Percentiles rank a stretch among this genome's conserved stretches.
Evolutionary conservation across 2,329 filamentous ascomycete genomes (phyloP).

Genomic region (Furcasterigmium furcatum): DNA sequence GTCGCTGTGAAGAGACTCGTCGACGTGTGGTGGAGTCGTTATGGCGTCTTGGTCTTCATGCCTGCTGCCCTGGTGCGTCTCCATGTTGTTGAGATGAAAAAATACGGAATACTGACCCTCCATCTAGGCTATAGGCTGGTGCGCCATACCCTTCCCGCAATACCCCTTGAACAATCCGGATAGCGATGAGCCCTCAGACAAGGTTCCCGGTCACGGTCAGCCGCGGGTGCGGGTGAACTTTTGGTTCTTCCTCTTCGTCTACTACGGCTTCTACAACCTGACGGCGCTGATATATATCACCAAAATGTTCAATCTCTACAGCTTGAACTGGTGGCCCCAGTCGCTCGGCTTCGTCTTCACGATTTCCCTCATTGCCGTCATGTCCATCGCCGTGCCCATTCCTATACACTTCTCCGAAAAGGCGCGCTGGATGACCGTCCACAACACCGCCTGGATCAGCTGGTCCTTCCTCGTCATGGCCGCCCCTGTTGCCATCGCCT

Average conservation of each 20-base stretch:
- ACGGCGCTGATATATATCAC: conserved; percentile 69
- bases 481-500: conserved; percentile 63
- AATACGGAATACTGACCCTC: too few species aligned
- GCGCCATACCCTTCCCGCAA: conserved; percentile 62
- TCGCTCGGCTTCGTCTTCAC: conserved; percentile 63
- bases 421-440: conserved; percentile 49
- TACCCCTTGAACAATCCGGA: conserved; percentile 49
- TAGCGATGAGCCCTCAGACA: conserved; percentile 28
- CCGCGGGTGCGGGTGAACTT: conserved; percentile 65
- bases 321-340: conserved; percentile 68
- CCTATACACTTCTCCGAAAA: conserved; percentile 55
- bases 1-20: conserved; percentile 55
- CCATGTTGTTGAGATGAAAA: too few species aligned
- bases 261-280: conserved; percentile 67
- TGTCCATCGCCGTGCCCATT: conserved; percentile 58
- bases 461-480: conserved; percentile 71
- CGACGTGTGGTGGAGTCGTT: conserved; percentile 62
- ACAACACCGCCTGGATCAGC: conserved; percentile 67
- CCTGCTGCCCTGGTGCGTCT: conserved; percentile 55
- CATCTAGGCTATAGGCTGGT: conserved; percentile 58
- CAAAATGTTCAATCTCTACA: conserved; percentile 69
- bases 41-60: conserved; percentile 56
- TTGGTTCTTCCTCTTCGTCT: conserved; percentile 69
- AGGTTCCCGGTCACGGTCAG: conserved; percentile 58
- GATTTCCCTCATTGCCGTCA: conserved; percentile 54